phyloP scores from a whole-genome alignment of 2,329 filamentous ascomycete genomes.

The Talaromyces piceae region DNA sequence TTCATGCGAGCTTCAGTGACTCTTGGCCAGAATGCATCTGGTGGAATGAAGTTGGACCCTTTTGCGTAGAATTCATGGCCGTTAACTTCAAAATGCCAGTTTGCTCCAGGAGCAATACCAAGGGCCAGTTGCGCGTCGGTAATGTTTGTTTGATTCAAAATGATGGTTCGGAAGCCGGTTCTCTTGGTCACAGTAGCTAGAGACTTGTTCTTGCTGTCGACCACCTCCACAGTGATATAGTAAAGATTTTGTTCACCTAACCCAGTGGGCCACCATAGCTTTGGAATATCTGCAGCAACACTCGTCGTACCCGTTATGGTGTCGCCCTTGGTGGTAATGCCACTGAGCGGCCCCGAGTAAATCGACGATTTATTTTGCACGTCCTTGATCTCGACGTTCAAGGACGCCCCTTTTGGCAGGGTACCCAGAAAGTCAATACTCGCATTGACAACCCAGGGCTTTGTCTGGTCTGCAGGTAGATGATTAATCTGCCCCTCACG shows the following conservation, averaged over 20 bases:
- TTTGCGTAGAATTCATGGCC: slow-evolving; percentile 58
- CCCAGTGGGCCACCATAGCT: slow-evolving; percentile 55
- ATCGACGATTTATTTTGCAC: slow-evolving; percentile 31
- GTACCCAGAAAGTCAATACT: slow-evolving; percentile 51
- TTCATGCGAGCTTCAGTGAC: slow-evolving; percentile 48
- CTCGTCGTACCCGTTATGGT: slow-evolving; percentile 44
- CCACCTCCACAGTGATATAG: slow-evolving; percentile 45
- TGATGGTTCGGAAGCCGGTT: slow-evolving; percentile 56
- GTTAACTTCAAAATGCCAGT: slow-evolving; percentile 61
- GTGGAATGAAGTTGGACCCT: slow-evolving; percentile 57
- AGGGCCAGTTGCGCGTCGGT: slow-evolving; percentile 46
- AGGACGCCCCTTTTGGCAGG: slow-evolving; percentile 35
- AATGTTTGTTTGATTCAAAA: slow-evolving; percentile 50
- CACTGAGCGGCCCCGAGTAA: slow-evolving; percentile 30
- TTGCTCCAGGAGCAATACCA: slow-evolving; percentile 50
- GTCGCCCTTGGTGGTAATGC: slow-evolving; percentile 34
- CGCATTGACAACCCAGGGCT: slow-evolving; percentile 55
- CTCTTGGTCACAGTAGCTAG: slow-evolving; percentile 46
- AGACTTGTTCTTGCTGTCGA: slow-evolving; percentile 27
- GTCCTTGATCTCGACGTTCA: slow-evolving; percentile 45
- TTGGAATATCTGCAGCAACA: slow-evolving; percentile 39
- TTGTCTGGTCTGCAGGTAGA: slow-evolving; percentile 48
- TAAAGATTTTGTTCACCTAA: slow-evolving; percentile 54
- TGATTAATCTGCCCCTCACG: slow-evolving; percentile 53
- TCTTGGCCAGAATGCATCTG: slow-evolving; percentile 56